Evolutionary conservation across 441 rosid species (phyloP).

Genomic region (Populus tomentosa): DNA sequence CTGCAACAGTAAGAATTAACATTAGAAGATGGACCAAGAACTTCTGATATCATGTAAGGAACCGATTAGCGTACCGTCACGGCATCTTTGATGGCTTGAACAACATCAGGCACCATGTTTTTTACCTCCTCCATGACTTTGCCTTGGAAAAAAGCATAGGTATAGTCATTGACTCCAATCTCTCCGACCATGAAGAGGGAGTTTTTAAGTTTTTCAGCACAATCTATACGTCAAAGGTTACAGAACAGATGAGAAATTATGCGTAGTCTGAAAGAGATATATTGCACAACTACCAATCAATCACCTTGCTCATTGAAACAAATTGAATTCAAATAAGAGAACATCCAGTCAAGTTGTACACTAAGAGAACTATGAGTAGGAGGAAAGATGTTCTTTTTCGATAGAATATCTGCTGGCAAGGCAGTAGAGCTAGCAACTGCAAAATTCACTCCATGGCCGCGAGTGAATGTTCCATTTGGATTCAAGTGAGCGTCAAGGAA

Average conservation of each 20-base stretch:
- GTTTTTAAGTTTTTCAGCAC: conserved; percentile 20
- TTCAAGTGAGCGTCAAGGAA: conserved; percentile 9
- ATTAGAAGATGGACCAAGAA: background rate
- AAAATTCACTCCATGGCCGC: conserved; percentile 8
- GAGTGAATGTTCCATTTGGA: background rate
- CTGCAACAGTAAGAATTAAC: background rate
- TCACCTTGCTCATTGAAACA: conserved; percentile 16
- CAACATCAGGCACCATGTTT: conserved; percentile 33
- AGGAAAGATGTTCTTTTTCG: background rate
- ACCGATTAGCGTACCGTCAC: background rate
- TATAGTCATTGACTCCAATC: conserved; percentile 50
- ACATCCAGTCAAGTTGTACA: conserved; percentile 10
- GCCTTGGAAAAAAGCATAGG: conserved; percentile 28
- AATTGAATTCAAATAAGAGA: conserved; percentile 20
- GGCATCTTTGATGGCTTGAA: conserved; percentile 29
- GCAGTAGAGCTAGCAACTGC: conserved; percentile 4
- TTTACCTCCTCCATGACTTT: conserved; percentile 23
- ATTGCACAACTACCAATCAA: background rate
- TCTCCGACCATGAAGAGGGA: conserved; percentile 45
- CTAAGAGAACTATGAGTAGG: background rate
- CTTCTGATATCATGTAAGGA: background rate
- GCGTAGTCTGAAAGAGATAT: background rate
- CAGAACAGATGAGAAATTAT: background rate
- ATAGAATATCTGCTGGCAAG: background rate
- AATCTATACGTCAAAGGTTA: conserved; percentile 4